These are phyloP conservation scores for Fomitopsis pulvina DNA, from an alignment of 768 basidiomycete genomes.

Conservation along the genomic window DNA sequence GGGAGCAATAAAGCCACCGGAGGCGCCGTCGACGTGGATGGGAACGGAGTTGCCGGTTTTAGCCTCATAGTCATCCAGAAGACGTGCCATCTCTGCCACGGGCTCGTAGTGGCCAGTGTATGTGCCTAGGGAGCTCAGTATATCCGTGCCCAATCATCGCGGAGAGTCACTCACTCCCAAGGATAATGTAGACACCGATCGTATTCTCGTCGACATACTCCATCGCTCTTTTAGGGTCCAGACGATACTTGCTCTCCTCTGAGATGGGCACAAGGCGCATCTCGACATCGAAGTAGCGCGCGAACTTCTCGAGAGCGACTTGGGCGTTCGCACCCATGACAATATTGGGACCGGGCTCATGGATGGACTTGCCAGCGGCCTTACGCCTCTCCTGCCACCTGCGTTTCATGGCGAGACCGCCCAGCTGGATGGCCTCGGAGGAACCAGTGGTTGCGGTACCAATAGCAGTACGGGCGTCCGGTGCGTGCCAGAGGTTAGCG, in stretches of 20 bases:
- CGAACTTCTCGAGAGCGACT: conserved; percentile 66
- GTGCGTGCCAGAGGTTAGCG: conserved; percentile 64
- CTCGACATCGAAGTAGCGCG: conserved; percentile 63
- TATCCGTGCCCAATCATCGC: conserved; percentile 14
- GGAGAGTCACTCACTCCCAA: conserved; percentile 34
- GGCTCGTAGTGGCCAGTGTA: conserved; percentile 65
- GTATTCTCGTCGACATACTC: conserved; percentile 66
- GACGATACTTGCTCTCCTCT: conserved; percentile 67
- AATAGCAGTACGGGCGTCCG: conserved; percentile 44
- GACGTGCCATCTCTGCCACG: conserved; percentile 77
- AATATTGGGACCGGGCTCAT: conserved; percentile 61
- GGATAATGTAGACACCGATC: conserved; percentile 60
- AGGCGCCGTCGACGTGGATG: conserved; percentile 46
- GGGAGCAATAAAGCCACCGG: conserved; percentile 57
- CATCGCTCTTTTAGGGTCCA: conserved; percentile 63
- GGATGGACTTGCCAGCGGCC: conserved; percentile 55
- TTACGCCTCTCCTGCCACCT: conserved; percentile 65
- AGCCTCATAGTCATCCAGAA: conserved; percentile 53
- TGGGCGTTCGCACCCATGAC: conserved; percentile 66
- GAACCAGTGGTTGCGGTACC: conserved; percentile 69
- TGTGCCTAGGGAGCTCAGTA: conserved; percentile 23
- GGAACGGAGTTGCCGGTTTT: conserved; percentile 38
- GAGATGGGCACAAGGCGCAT: conserved; percentile 57
- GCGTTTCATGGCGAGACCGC: conserved; percentile 67
- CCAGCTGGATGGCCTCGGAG: conserved; percentile 68